Conservation (phyloP, 768 basidiomycete genomes). For the Omphalotus guepiniiformis region DNA sequence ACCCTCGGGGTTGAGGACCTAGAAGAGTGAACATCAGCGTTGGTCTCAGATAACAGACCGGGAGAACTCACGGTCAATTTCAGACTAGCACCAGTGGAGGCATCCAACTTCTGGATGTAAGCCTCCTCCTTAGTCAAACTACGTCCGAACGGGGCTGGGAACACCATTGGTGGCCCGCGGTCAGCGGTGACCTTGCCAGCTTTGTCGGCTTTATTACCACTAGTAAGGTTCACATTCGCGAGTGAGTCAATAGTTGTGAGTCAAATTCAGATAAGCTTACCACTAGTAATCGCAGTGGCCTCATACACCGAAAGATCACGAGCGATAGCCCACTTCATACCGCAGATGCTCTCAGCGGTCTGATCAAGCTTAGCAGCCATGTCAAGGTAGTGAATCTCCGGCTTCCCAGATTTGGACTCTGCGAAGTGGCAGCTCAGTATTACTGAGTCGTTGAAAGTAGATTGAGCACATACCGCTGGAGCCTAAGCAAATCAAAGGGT, state of each 20-base stretch:
- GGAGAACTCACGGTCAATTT: constrained; percentile 69
- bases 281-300: constrained; percentile 40
- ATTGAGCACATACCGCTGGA: constrained; percentile 40
- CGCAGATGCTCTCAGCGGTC: constrained; percentile 96
- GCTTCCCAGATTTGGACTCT: constrained; percentile 42
- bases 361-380: constrained; percentile 99
- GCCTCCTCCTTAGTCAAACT: constrained; percentile 98
- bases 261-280: too few species aligned
- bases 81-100: constrained; percentile 94
- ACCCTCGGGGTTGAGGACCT: constrained; percentile 82
- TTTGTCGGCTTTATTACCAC: too few species aligned
- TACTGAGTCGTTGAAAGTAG: too few species aligned
- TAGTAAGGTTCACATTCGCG: too few species aligned
- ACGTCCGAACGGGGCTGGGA: constrained; percentile 94
- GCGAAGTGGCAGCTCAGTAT: constrained; percentile 9
- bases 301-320: constrained; percentile 77
- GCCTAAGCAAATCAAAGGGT: constrained; percentile 89
- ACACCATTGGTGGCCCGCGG: constrained; percentile 95
- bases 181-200: constrained; percentile 67
- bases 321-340: constrained; percentile 98
- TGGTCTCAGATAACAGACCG: neutral
- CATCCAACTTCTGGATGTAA: constrained; percentile 98
- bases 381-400: constrained; percentile 91
- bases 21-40: neutral
- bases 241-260: too few species aligned